phyloP scores from a whole-genome alignment of 345 rosid species.

The Erodium maritimum region DNA sequence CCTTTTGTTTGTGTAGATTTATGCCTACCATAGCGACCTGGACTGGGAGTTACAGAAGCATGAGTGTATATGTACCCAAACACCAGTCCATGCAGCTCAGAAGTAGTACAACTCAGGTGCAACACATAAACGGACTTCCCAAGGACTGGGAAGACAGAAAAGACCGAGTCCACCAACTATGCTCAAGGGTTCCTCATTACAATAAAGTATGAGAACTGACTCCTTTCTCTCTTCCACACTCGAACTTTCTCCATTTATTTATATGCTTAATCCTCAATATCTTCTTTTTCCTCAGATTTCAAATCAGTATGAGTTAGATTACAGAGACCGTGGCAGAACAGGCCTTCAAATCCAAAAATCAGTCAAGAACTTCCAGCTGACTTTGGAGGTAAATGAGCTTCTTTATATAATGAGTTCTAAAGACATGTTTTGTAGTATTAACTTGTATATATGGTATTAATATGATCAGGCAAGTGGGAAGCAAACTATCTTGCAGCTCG shows the following conservation, averaged over 20 bases:
- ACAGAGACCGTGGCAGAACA: constrained; percentile 69
- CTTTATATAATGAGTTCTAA: neutral
- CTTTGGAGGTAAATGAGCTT: constrained; percentile 59
- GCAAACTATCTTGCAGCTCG: constrained; percentile 81
- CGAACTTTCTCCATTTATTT: neutral
- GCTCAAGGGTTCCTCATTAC: constrained; percentile 60
- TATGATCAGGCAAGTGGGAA: constrained; percentile 41
- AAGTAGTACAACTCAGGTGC: constrained; percentile 45
- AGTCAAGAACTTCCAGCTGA: constrained; percentile 85
- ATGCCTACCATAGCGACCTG: constrained; percentile 73
- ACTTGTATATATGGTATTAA: neutral
- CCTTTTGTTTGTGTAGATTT: constrained; percentile 34
- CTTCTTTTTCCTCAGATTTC: constrained; percentile 27
- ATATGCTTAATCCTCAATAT: neutral
- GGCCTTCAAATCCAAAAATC: constrained; percentile 65
- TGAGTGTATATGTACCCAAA: constrained; percentile 60
- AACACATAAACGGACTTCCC: constrained; percentile 47
- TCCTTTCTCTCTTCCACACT: neutral
- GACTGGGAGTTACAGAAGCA: constrained; percentile 71
- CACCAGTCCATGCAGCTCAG: constrained; percentile 65
- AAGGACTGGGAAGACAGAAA: constrained; percentile 49
- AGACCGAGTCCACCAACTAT: constrained; percentile 50
- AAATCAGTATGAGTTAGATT: constrained; percentile 67
- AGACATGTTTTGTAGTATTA: neutral
- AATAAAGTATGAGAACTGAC: constrained; percentile 29